Conservation (phyloP, 2,329 filamentous ascomycete species). For the Corynespora cassiicola region DNA sequence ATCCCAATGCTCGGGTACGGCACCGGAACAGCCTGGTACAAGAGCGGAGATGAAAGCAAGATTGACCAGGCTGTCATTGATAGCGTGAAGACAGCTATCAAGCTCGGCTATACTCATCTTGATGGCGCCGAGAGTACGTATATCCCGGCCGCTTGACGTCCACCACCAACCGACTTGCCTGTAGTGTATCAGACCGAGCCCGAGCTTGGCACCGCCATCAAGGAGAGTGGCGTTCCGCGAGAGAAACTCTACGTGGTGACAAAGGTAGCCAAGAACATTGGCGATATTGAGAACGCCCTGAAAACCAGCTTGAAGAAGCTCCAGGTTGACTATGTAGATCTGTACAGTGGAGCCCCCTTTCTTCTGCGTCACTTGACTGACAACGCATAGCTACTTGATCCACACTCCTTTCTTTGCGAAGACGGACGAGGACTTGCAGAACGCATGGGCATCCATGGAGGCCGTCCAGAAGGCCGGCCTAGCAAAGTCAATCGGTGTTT, state of each 20-base stretch:
- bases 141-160: neutral
- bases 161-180: constrained; percentile 2
- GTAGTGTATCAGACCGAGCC: constrained; percentile 59
- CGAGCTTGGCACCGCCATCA: constrained; percentile 57
- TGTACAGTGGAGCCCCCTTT: constrained; percentile 52
- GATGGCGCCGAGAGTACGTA: constrained; percentile 73
- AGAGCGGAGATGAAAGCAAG: constrained; percentile 54
- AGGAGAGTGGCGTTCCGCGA: constrained; percentile 50
- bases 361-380: neutral
- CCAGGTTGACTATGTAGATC: constrained; percentile 66
- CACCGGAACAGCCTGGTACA: constrained; percentile 73
- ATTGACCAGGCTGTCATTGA: constrained; percentile 66
- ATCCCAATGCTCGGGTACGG: constrained; percentile 78
- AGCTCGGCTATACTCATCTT: constrained; percentile 73
- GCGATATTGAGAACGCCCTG: constrained; percentile 63
- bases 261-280: constrained; percentile 61
- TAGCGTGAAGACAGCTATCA: constrained; percentile 67
- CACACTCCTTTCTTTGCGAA: constrained; percentile 66
- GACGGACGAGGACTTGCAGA: constrained; percentile 61
- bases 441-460: constrained; percentile 67
- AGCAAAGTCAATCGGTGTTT: constrained; percentile 67
- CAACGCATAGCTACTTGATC: constrained; percentile 58
- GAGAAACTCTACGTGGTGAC: constrained; percentile 61
- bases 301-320: constrained; percentile 65
- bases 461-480: constrained; percentile 62